Evolutionary conservation across 176 grass and related monocot genomes (phyloP).

Genomic region (Zea luxurians): DNA sequence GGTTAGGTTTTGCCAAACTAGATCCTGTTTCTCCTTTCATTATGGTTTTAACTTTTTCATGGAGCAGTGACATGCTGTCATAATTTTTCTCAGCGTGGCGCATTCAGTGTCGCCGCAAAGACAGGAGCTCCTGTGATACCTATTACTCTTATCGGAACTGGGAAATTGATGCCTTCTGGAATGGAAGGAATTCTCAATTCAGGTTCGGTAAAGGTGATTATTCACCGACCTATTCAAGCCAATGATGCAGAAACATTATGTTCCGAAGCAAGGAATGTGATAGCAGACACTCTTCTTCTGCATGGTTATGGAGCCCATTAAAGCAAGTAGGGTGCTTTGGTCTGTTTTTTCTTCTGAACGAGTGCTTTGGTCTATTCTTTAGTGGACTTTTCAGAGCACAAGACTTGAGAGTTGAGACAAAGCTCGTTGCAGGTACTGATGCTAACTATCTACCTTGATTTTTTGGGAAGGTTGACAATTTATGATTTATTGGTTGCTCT

Average conservation of each 20-base stretch:
- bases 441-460: slow-evolving; percentile 12
- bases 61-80: slow-evolving; percentile 26
- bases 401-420: neutral
- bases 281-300: slow-evolving; percentile 62
- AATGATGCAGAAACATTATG: slow-evolving; percentile 67
- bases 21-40: neutral
- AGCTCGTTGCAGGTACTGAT: slow-evolving; percentile 33
- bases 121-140: slow-evolving; percentile 79
- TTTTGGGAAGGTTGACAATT: slow-evolving; percentile 6
- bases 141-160: slow-evolving; percentile 86
- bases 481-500: neutral
- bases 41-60: neutral
- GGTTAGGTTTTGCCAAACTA: slow-evolving; percentile 46
- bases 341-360: neutral
- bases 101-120: slow-evolving; percentile 89
- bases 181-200: slow-evolving; percentile 77
- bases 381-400: slow-evolving; percentile 15
- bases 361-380: slow-evolving; percentile 18
- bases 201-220: slow-evolving; percentile 80
- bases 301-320: slow-evolving; percentile 77
- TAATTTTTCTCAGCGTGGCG: slow-evolving; percentile 65
- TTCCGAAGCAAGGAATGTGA: slow-evolving; percentile 60
- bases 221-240: slow-evolving; percentile 70
- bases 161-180: slow-evolving; percentile 86
- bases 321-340: slow-evolving; percentile 31